Conservation (phyloP, 148 eudicot genomes). For the Rhododendron williamsianum region DNA sequence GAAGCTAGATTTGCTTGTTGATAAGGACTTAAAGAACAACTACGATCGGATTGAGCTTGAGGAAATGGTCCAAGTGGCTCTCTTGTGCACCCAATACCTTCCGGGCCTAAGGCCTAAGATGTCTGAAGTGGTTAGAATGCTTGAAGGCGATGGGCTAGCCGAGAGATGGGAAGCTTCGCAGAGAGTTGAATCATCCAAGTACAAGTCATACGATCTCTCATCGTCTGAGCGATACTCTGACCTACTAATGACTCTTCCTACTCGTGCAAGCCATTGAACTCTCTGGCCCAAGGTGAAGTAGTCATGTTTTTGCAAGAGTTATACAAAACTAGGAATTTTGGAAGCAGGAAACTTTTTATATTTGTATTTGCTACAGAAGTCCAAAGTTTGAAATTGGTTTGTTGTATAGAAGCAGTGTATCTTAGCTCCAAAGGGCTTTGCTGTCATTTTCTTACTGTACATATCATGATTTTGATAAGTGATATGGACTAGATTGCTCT, state of each 20-base stretch:
- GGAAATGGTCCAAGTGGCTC: slow-evolving; percentile 62
- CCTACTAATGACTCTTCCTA: slow-evolving; percentile 67
- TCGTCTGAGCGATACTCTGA: slow-evolving; percentile 63
- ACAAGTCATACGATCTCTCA: slow-evolving; percentile 39
- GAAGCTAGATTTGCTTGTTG: slow-evolving; percentile 56
- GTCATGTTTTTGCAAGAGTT: not conserved
- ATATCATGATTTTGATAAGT: not conserved
- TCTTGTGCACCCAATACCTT: slow-evolving; percentile 57
- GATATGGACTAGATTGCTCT: not conserved
- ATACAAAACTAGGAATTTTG: slow-evolving; percentile 6
- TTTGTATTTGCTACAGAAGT: not conserved
- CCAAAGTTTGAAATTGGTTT: not conserved
- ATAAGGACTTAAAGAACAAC: slow-evolving; percentile 45
- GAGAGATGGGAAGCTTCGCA: slow-evolving; percentile 82
- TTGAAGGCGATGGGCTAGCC: slow-evolving; percentile 73
- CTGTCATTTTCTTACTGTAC: slow-evolving; percentile 9
- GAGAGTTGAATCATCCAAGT: slow-evolving; percentile 45
- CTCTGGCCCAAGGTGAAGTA: slow-evolving; percentile 62
- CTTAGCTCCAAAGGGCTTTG: slow-evolving; percentile 7
- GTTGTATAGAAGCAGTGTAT: slow-evolving; percentile 8
- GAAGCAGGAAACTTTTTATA: not conserved
- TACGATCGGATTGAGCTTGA: slow-evolving; percentile 59
- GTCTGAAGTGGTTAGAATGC: slow-evolving; percentile 76
- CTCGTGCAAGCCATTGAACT: slow-evolving; percentile 75
- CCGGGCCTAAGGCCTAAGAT: slow-evolving; percentile 64